These are phyloP conservation scores for Candida krabiensis DNA, from an alignment of 805 yeast genomes.

Conservation along the genomic window DNA sequence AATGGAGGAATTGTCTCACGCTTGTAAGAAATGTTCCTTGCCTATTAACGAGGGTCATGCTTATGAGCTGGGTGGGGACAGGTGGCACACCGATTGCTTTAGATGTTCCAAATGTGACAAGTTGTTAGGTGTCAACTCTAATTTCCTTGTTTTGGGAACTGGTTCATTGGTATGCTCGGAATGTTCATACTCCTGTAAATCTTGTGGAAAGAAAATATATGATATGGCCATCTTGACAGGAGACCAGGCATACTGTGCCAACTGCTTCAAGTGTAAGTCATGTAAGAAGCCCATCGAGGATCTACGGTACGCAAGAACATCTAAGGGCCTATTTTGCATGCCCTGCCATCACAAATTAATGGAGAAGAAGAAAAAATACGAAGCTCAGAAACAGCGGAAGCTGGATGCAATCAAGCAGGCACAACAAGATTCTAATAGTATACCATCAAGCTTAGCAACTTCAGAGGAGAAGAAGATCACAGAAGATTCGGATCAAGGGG, in stretches of 20 bases:
- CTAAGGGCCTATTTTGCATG: constrained; percentile 92
- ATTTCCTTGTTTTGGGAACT: constrained; percentile 88
- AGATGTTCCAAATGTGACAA: constrained; percentile 81
- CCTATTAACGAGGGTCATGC: constrained; percentile 89
- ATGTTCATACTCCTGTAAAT: constrained; percentile 88
- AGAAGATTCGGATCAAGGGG: constrained; percentile 14
- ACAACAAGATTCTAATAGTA: background rate
- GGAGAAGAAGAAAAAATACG: constrained; percentile 70
- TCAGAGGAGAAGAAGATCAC: constrained; percentile 1
- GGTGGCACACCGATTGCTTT: constrained; percentile 96
- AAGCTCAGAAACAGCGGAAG: constrained; percentile 37
- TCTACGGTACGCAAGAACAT: constrained; percentile 86
- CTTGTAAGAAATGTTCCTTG: constrained; percentile 40
- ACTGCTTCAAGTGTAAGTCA: constrained; percentile 85
- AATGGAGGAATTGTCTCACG: constrained; percentile 20
- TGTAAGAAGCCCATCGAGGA: constrained; percentile 87
- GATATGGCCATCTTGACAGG: constrained; percentile 94
- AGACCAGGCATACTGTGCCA: constrained; percentile 90
- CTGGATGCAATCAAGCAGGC: constrained; percentile 3
- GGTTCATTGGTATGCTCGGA: constrained; percentile 88
- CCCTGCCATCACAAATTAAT: constrained; percentile 82
- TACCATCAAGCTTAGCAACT: background rate
- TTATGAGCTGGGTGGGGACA: constrained; percentile 87
- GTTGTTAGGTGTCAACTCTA: constrained; percentile 81
- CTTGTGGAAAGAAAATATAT: constrained; percentile 83